A percentile compares a stretch with the other conserved stretches of the same genome.
These are phyloP conservation scores for Angophora floribunda DNA, from an alignment of 345 rosid genomes.

Conservation along the genomic window DNA sequence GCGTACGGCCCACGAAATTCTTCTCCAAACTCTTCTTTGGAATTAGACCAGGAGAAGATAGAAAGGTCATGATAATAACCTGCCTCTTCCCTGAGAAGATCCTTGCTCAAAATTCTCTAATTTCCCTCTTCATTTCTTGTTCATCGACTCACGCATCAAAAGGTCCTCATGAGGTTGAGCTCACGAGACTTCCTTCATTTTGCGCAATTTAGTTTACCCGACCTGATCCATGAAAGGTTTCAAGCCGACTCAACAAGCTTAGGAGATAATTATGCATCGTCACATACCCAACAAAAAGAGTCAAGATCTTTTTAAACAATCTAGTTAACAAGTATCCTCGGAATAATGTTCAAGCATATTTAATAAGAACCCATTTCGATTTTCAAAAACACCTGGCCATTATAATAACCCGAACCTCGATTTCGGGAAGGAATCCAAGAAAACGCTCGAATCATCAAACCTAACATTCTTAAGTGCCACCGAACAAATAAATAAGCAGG, in stretches of 20 bases:
- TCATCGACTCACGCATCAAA: not conserved
- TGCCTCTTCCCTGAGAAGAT: not conserved
- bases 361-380: not conserved
- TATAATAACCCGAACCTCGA: not conserved
- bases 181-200: not conserved
- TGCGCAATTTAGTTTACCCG: not conserved
- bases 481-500: not conserved
- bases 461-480: not conserved
- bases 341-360: not conserved
- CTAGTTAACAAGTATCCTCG: fast-evolving
- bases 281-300: not conserved
- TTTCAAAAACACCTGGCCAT: not conserved
- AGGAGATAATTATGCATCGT: not conserved
- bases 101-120: not conserved
- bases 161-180: not conserved
- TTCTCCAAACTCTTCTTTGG: not conserved
- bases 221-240: not conserved
- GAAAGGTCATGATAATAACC: too few species aligned
- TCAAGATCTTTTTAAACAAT: fast-evolving
- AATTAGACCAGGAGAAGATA: not conserved
- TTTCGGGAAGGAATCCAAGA: not conserved
- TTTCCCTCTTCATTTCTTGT: not conserved
- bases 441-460: not conserved
- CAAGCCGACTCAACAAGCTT: not conserved
- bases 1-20: not conserved